phyloP scores from a whole-genome alignment of 2,329 filamentous ascomycete genomes.

The Alternaria sp. region DNA sequence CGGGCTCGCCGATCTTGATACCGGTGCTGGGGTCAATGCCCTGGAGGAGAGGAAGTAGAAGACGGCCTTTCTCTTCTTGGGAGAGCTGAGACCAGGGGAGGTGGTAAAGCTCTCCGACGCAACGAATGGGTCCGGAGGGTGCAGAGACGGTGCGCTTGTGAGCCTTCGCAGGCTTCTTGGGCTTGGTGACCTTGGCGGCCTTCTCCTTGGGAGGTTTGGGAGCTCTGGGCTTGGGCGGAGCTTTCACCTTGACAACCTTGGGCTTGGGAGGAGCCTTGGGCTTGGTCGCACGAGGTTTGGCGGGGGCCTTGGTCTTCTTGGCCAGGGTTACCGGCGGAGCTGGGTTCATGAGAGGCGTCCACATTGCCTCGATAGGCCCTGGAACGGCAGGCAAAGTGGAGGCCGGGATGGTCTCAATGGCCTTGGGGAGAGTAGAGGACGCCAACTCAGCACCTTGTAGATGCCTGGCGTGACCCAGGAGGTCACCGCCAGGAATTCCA shows the following conservation, averaged over 20 bases:
- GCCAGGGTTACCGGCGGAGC: background rate
- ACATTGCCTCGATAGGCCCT: background rate
- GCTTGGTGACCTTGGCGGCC: background rate
- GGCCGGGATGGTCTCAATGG: background rate
- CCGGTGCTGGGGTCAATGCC: slow-evolving; percentile 24
- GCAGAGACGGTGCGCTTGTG: background rate
- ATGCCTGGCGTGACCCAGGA: background rate
- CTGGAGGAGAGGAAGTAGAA: slow-evolving; percentile 26
- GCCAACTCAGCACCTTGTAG: background rate
- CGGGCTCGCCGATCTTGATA: background rate
- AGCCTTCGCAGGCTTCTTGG: slow-evolving; percentile 1
- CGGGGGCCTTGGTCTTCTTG: background rate
- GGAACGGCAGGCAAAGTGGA: background rate
- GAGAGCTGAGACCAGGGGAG: slow-evolving; percentile 15
- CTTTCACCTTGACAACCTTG: background rate
- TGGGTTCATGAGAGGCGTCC: background rate
- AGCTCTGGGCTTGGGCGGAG: background rate
- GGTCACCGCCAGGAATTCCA: background rate
- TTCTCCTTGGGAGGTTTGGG: background rate
- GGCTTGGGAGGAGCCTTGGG: background rate
- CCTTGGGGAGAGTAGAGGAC: background rate
- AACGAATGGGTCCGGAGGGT: background rate
- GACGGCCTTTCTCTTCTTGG: slow-evolving; percentile 19
- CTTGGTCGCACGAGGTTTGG: background rate
- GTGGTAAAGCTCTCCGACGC: slow-evolving; percentile 12